Base-by-base conservation (phyloP, 768 basidiomycete species). In the Mycena venus region DNA sequence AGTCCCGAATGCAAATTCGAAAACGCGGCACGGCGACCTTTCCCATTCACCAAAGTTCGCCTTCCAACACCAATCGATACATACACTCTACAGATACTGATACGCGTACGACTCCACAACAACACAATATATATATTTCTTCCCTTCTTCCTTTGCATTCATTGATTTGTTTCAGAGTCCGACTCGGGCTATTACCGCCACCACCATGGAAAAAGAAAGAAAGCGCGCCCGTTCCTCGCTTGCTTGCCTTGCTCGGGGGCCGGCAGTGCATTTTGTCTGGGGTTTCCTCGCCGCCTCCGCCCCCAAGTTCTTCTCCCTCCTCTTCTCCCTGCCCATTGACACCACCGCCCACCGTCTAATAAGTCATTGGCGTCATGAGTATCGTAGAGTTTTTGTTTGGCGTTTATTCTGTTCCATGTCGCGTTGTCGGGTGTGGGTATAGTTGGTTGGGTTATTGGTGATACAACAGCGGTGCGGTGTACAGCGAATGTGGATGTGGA, bases 21-120 rank as follows among this genome's bases (percentile, higher is more conserved):
- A n/a, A n/a, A n/a, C n/a, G n/a, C n/a, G n/a, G n/a, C n/a, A n/a
- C n/a, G n/a, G n/a, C n/a, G n/a, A n/a, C n/a, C n/a, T n/a, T n/a
- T n/a, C n/a, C n/a, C n/a, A n/a, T n/a, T n/a, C n/a, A n/a, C n/a
- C n/a, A n/a, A n/a, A n/a, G n/a, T n/a, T n/a, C n/a, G n/a, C n/a
- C n/a, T n/a, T n/a, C n/a, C n/a, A n/a, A n/a, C n/a, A n/a, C n/a
- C n/a, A n/a, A 34, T 49, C 47, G 29, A 70, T 62, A 70, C 68
- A 62, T 55, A 71, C 70, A 64, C 53, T 71, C 70, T 71, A 70
- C 62, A 71, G 40, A 56, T 63, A 70, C 53, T 64, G 49, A 70
- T 70, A 55, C 32, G 29, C n/a, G n/a, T n/a, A 44, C 69, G 42
- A 36, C 56, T 56, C 27, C 59, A 60, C 36, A n/a, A 60, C 36